Conservation (phyloP, 495 filamentous ascomycete genomes). For the Podospora pseudoanserina region DNA sequence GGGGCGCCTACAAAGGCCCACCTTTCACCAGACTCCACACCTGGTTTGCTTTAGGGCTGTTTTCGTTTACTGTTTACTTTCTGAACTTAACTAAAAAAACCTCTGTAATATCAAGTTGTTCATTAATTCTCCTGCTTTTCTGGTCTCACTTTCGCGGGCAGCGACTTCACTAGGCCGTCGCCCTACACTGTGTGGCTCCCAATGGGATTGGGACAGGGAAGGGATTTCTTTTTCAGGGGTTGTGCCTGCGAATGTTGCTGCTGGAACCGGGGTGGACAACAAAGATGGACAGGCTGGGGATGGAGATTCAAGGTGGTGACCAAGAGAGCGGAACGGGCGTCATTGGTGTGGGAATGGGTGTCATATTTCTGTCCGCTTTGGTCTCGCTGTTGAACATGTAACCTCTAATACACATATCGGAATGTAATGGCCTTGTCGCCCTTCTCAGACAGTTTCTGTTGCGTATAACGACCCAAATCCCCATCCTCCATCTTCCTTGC, state of each 20-base stretch:
- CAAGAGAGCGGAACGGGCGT: neutral
- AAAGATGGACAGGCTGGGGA: neutral
- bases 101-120: no score
- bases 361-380: neutral
- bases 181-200: neutral
- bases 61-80: no score
- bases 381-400: no score
- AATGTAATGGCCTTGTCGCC: slow-evolving; percentile 65
- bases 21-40: no score
- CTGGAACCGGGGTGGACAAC: neutral
- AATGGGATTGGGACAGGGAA: neutral
- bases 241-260: neutral
- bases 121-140: no score
- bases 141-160: no score
- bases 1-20: no score
- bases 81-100: no score
- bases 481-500: slow-evolving; percentile 45
- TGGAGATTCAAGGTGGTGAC: no score
- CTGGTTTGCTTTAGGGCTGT: no score
- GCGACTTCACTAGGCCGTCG: no score
- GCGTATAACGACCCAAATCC: slow-evolving; percentile 43
- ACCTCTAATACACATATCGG: slow-evolving; percentile 49
- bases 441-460: slow-evolving; percentile 53
- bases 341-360: neutral
- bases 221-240: neutral